Base-by-base conservation (phyloP, 352 stramenopile genomes). In the Phytophthora fragariae region DNA sequence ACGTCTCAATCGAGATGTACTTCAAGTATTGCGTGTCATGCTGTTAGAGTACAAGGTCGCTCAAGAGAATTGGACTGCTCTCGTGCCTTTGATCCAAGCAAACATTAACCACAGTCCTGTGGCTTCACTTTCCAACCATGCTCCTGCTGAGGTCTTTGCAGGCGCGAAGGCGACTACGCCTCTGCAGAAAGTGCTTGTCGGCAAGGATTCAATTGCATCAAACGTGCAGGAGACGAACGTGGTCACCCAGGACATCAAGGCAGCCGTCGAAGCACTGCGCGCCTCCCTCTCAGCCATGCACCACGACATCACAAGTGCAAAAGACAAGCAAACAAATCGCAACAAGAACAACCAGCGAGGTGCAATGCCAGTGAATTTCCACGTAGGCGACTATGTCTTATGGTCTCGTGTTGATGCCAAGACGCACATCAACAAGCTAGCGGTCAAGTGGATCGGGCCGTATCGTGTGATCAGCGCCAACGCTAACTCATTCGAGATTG, bases 21-120 rank as follows among this genome's bases (percentile, higher is more conserved):
- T 68, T 31, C 61, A 68, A 68, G 61, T 68, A 15, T 3, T 68
- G 14, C 52, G 50, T 35, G 50, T 62, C 15, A 60, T 68, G 50
- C 5, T 69, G 2, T 7, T 62, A 10, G 41, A 70, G 31, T 58
- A 47, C 33, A 58, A 46, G 31, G 27, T 70, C 10, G 27, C 21
- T 3, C 63, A 70, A 17, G 29, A 52, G 5, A 63, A 63, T 33
- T 70, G 44, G 54, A 17, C 41, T 5, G 19, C 12, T 6, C 17
- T 70, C 1, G 4, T 63, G 0, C 53, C 62, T 33, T n/a, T 69
- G 1, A 50, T 57, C 9, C 53, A 62, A 14, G 54, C 41, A 21
- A 70, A 63, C 29, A 1, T 70, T 3, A 70, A 63, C 29, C 53
- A 63, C 6, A 70, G 35, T 14, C 35, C 37, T 5, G 61, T 68